Base-by-base conservation (phyloP, 2,329 filamentous ascomycete species). In the Trichoderma polysporum region DNA sequence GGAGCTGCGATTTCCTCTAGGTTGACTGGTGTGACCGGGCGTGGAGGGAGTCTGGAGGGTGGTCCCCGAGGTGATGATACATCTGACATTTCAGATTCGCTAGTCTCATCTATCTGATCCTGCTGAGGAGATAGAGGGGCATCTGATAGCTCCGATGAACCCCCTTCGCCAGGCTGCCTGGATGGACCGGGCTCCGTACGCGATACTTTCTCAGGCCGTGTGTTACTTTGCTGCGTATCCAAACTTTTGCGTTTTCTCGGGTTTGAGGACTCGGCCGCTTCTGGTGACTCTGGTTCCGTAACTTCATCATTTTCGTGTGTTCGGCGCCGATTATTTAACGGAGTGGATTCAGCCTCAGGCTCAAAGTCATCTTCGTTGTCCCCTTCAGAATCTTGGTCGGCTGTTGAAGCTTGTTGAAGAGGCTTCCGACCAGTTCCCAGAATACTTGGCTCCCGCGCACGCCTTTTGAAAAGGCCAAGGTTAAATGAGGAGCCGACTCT, bases 331-430 rank as follows among this genome's bases (percentile, higher is more conserved):
- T 72, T 74, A 67, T 87, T 85, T 29, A 90, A 73, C 3, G 90
- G 89, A 7, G 90, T 92, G 17, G 88, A 90, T 77, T 91, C 88
- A 31, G 87, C 88, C 66, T 91, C 88, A 84, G 89, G 60, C 81
- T 83, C 73, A 87, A 90, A 70, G 71, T 83, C 76, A 74, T 77
- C 71, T 60, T 85, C 83, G 25, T 85, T 80, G 12, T 80, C 77
- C 35, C 71, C 72, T 35, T 78, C 78, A 31, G 73, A 75, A 67
- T 73, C 74, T 19, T 59, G 73, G 68, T 76, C 75, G 33, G 74
- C 73, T 6, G 66, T 75, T 39, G 68, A 76, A 49, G 72, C 77
- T 73, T 79, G 73, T n/a, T 74, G 74, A 27, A 74, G 74, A 22
- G 78, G 74, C 66, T 78, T 85, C 68, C 83, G 82, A 2, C 80